Conservation (phyloP, 176 grass and related monocot genomes). For the Oropetium thomaeum region DNA sequence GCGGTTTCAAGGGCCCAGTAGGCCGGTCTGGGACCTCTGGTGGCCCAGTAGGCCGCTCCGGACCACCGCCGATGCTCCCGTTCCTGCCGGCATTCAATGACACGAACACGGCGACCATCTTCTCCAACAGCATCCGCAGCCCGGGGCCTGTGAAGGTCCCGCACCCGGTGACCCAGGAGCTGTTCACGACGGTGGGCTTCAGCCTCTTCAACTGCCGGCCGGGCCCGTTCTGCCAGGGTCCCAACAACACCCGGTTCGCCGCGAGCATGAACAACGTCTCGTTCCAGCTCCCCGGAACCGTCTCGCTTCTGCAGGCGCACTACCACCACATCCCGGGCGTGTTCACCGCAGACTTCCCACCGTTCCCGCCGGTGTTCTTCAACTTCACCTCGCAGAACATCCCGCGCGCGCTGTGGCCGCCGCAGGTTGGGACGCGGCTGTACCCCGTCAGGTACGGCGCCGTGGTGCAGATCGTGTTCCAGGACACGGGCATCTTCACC, state of each 20-base stretch:
- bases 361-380: slow-evolving; percentile 62
- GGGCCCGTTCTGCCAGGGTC: slow-evolving; percentile 52
- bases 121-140: slow-evolving; percentile 60
- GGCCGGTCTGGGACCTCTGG: neutral
- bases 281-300: slow-evolving; percentile 54
- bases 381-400: slow-evolving; percentile 72
- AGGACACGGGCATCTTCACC: slow-evolving; percentile 75
- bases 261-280: slow-evolving; percentile 98
- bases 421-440: slow-evolving; percentile 51
- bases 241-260: slow-evolving; percentile 62
- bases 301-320: slow-evolving; percentile 65
- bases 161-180: slow-evolving; percentile 57
- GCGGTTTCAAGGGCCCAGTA: slow-evolving; percentile 28
- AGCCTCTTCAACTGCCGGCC: slow-evolving; percentile 61
- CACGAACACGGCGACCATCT: slow-evolving; percentile 53
- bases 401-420: slow-evolving; percentile 64
- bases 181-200: slow-evolving; percentile 69
- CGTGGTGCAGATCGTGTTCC: slow-evolving; percentile 74
- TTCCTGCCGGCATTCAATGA: slow-evolving; percentile 68
- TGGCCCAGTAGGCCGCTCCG: slow-evolving; percentile 17
- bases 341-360: slow-evolving; percentile 77
- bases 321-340: slow-evolving; percentile 62
- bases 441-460: slow-evolving; percentile 65
- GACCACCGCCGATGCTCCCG: slow-evolving; percentile 50
- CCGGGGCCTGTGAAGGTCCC: slow-evolving; percentile 55